Percentiles rank a stretch among this genome's conserved stretches.
phyloP scores from a whole-genome alignment of 805 yeast species.

The Zygotorulaspora sp. region DNA sequence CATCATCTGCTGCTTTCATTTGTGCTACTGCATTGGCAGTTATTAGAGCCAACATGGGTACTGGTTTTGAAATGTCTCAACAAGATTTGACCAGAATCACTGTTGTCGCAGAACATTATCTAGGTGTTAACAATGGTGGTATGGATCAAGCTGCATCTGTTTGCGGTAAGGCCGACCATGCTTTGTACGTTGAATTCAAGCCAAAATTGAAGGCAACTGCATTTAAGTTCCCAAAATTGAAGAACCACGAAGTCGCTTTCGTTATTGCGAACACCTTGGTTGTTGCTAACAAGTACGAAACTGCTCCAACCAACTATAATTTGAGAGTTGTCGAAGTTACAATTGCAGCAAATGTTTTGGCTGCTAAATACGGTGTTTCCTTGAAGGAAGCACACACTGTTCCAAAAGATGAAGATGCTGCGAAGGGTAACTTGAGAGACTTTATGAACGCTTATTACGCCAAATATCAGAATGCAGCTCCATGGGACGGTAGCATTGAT shows the following conservation, averaged over 20 bases:
- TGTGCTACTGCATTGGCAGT: conserved; percentile 58
- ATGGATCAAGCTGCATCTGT: conserved; percentile 74
- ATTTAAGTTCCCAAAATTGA: conserved; percentile 46
- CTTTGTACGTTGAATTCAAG: conserved; percentile 54
- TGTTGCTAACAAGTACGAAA: conserved; percentile 60
- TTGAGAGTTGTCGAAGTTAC: conserved; percentile 69
- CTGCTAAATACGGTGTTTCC: conserved; percentile 42
- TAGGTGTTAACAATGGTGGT: conserved; percentile 76
- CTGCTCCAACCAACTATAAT: conserved; percentile 67
- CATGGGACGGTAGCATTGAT: conserved; percentile 47
- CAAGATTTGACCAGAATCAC: conserved; percentile 54
- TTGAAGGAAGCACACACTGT: conserved; percentile 29
- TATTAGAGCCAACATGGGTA: conserved; percentile 48
- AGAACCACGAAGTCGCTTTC: conserved; percentile 45
- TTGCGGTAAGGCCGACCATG: conserved; percentile 55
- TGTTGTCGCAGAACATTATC: conserved; percentile 61
- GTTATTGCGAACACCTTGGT: conserved; percentile 61
- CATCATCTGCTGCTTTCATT: conserved; percentile 69
- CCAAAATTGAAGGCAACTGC: conserved; percentile 55
- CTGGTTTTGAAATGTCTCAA: conserved; percentile 39
- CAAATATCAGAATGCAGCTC: conserved; percentile 23
- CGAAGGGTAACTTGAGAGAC: conserved; percentile 60
- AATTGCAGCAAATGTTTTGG: conserved; percentile 58
- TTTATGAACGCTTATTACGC: conserved; percentile 49
- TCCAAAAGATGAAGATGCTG: conserved; percentile 43